These are phyloP conservation scores for Talaromyces amestolkiae DNA, from an alignment of 2,329 filamentous ascomycete species.

Conservation along the genomic window DNA sequence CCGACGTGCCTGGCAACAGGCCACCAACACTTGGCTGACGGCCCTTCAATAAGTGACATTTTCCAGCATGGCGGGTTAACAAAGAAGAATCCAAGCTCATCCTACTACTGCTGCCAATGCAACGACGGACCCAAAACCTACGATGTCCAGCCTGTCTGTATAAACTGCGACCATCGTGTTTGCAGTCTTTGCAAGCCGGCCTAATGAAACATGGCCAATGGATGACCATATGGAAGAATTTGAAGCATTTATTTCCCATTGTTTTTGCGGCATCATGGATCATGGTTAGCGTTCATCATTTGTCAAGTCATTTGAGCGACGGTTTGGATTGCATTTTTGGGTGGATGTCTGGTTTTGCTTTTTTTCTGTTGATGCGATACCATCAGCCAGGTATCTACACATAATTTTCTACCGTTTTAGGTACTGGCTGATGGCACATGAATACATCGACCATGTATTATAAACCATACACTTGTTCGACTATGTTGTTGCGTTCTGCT, in stretches of 20 bases:
- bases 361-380: neutral
- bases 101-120: slow-evolving; percentile 40
- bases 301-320: neutral
- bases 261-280: neutral
- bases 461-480: neutral
- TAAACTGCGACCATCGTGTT: slow-evolving; percentile 32
- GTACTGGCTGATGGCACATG: neutral
- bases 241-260: neutral
- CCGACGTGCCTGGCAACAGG: neutral
- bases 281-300: neutral
- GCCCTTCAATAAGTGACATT: neutral
- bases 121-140: slow-evolving; percentile 41
- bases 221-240: neutral
- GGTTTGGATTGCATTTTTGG: neutral
- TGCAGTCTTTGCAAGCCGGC: slow-evolving; percentile 29
- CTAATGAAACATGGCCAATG: neutral
- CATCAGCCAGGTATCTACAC: neutral
- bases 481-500: neutral
- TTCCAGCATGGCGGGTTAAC: slow-evolving; percentile 9
- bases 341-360: neutral
- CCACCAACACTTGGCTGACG: neutral
- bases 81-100: slow-evolving; percentile 22
- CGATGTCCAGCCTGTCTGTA: slow-evolving; percentile 33
- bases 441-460: neutral
- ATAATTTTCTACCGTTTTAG: too few relatives aligned